phyloP scores from a whole-genome alignment of 2,329 filamentous ascomycete species.

The Curvularia sp. region DNA sequence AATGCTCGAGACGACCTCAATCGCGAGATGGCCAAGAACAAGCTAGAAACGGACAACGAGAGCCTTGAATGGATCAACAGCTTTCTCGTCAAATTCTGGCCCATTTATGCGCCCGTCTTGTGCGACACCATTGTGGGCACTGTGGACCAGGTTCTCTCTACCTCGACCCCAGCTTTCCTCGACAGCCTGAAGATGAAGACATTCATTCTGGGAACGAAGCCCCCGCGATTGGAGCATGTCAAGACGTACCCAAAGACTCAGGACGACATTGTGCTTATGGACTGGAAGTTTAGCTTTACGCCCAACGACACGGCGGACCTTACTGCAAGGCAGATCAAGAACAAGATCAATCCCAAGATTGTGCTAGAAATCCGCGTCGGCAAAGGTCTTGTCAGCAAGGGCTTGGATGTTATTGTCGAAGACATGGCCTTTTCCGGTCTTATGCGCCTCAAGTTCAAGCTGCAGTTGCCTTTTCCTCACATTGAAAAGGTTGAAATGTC shows the following conservation, averaged over 20 bases:
- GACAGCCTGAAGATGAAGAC: conserved; percentile 93
- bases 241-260: conserved; percentile 97
- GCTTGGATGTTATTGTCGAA: conserved; percentile 95
- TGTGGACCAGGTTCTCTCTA: conserved; percentile 94
- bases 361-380: conserved; percentile 93
- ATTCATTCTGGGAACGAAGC: conserved; percentile 93
- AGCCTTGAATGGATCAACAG: conserved; percentile 99
- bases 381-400: conserved; percentile 96
- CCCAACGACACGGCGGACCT: conserved; percentile 93
- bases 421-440: conserved; percentile 95
- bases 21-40: conserved; percentile 85
- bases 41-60: conserved; percentile 87
- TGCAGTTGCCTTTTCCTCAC: conserved; percentile 94
- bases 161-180: conserved; percentile 87
- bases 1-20: conserved; percentile 96
- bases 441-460: conserved; percentile 97
- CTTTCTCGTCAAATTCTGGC: conserved; percentile 98
- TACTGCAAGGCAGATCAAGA: conserved; percentile 86
- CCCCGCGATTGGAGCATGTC: conserved; percentile 94
- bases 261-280: conserved; percentile 96
- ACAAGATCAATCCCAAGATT: conserved; percentile 96
- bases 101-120: conserved; percentile 94
- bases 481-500: conserved; percentile 94
- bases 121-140: conserved; percentile 91
- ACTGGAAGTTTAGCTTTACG: conserved; percentile 99